Evolutionary conservation across 2,329 filamentous ascomycete genomes (phyloP), one percentile per base, ranked within the genome.

Genomic region (Penicillium sp.): DNA sequence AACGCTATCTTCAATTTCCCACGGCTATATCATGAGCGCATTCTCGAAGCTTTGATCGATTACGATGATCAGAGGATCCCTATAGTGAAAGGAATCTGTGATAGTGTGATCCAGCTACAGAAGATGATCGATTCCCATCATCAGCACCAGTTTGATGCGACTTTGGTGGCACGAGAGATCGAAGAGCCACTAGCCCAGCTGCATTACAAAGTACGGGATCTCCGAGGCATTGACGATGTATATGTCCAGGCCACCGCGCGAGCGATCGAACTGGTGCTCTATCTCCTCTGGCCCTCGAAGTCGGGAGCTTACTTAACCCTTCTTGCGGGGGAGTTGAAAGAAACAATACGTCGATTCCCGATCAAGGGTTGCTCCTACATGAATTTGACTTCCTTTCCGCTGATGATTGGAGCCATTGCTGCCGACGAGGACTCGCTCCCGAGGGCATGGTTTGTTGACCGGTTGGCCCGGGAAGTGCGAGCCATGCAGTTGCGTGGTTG

Each of bases 381-480:
- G 62, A 60, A 67, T 40, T 44, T 69, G 19, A 69, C 66, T 11
- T 66, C 59, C 10, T 67, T 61, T 49, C 58, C 56, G 19, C 48
- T 66, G 44, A 63, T 69, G 46, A 39, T 69, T 21, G 65, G 66
- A 19, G 65, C 66, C 10, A 51, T 69, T 9, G 61, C 63, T 34
- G 60, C 66, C 11, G 51, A 58, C 5, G 23, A 58, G 19, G 60
- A 49, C 4, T 64, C 66, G 3, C 23, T 19, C 27, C 64, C 65
- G 10, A 61, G 60, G 38, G n/a, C 29, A 10, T 69, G 65, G 65
- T 69, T 67, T 57, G 57, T 60, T 57, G 50, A 40, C 41, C 8
- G 23, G 6, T 36, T 67, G 31, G 55, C 41, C n/a, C 53, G 39
- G 16, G 60, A 60, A 19, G 56, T 58, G 31, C 44, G 21, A 15